Evolutionary conservation across 176 grass and related monocot genomes (phyloP).

Genomic region (Avena sativa): DNA sequence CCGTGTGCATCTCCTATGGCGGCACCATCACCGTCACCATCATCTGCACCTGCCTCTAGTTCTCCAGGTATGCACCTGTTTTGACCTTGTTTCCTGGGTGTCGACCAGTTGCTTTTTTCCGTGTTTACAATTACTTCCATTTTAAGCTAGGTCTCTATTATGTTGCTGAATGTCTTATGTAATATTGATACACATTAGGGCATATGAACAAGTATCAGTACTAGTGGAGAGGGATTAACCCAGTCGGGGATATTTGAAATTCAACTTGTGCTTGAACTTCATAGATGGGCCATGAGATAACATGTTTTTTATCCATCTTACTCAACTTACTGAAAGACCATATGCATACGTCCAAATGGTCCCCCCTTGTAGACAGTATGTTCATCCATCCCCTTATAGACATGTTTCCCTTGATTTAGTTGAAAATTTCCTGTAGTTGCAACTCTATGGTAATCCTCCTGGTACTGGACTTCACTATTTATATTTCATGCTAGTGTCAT

Average conservation of each 20-base stretch:
- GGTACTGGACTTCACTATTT: background rate
- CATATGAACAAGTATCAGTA: background rate
- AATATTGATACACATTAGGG: background rate
- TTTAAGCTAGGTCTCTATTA: constrained; percentile 15
- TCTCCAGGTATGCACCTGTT: constrained; percentile 42
- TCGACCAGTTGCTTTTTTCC: background rate
- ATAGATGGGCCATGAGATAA: background rate
- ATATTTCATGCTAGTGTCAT: background rate
- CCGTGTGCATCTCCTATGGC: constrained; percentile 13
- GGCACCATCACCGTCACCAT: background rate
- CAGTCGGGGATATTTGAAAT: background rate
- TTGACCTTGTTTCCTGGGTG: constrained; percentile 20
- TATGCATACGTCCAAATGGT: background rate
- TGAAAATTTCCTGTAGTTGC: constrained; percentile 15
- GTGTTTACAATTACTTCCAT: background rate
- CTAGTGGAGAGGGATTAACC: background rate
- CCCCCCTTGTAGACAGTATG: background rate
- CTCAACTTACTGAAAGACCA: background rate
- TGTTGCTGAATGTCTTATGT: constrained; percentile 12
- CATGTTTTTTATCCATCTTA: constrained; percentile 11
- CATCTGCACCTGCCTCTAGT: background rate
- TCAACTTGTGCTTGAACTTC: background rate
- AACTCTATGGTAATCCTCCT: background rate
- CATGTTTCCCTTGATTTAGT: background rate
- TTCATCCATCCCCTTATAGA: background rate